Conservation (phyloP, 768 basidiomycete genomes). For the Pisolithus sp. region DNA sequence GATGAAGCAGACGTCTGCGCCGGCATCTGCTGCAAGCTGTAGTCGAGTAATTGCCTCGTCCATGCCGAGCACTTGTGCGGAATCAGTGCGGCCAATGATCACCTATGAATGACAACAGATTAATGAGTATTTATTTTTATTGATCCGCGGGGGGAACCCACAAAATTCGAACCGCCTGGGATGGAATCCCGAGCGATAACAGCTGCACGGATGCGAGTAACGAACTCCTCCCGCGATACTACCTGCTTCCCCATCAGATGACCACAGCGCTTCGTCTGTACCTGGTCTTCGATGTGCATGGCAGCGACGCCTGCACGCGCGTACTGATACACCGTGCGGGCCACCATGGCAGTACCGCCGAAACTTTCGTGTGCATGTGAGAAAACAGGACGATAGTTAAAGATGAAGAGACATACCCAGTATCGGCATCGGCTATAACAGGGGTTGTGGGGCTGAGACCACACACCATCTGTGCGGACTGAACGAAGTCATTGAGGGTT, state of each 20-base stretch:
- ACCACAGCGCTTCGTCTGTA: conserved; percentile 75
- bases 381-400: conserved; percentile 2
- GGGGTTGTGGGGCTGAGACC: conserved; percentile 57
- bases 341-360: conserved; percentile 70
- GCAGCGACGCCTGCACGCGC: conserved; percentile 63
- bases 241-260: conserved; percentile 79
- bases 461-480: conserved; percentile 66
- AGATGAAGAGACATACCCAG: conserved; percentile 40
- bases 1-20: conserved; percentile 78
- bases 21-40: conserved; percentile 64
- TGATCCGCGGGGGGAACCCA: conserved; percentile 21
- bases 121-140: neutral
- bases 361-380: conserved; percentile 34
- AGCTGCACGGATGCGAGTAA: conserved; percentile 70
- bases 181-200: conserved; percentile 72
- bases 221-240: conserved; percentile 69
- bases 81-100: conserved; percentile 72
- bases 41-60: conserved; percentile 64
- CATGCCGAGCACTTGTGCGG: conserved; percentile 74
- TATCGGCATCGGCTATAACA: conserved; percentile 77
- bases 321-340: conserved; percentile 70
- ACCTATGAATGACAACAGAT: conserved; percentile 34
- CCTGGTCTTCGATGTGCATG: conserved; percentile 77
- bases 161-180: conserved; percentile 71
- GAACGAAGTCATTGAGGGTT: conserved; percentile 71